These are phyloP conservation scores for Aureobasidium lini DNA, from an alignment of 2,329 filamentous ascomycete genomes.

Conservation along the genomic window DNA sequence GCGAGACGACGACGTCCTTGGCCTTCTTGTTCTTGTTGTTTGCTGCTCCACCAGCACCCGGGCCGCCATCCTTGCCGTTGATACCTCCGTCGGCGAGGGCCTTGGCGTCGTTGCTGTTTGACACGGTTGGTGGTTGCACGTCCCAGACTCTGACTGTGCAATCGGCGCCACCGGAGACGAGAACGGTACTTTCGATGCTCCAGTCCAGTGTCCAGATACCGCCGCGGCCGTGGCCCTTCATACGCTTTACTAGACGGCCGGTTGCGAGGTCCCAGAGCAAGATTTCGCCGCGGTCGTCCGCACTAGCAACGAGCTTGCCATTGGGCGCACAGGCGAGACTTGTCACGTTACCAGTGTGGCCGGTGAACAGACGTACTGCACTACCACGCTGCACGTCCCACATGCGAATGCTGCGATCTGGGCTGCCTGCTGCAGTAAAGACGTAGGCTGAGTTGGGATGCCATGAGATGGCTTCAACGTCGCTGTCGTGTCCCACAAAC, in stretches of 20 bases:
- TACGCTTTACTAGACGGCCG: slow-evolving; percentile 79
- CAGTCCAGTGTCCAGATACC: slow-evolving; percentile 92
- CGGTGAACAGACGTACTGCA: slow-evolving; percentile 84
- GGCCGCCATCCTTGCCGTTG: slow-evolving; percentile 45
- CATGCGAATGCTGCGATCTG: slow-evolving; percentile 93
- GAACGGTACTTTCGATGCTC: slow-evolving; percentile 82
- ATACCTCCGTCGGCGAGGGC: slow-evolving; percentile 39
- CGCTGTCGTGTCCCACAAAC: slow-evolving; percentile 85
- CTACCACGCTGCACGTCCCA: slow-evolving; percentile 87
- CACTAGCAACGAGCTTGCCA: slow-evolving; percentile 84
- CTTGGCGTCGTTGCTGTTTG: slow-evolving; percentile 35
- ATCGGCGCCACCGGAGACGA: slow-evolving; percentile 86
- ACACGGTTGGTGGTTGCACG: slow-evolving; percentile 51
- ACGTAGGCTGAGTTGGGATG: slow-evolving; percentile 91
- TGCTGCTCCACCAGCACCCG: slow-evolving; percentile 35
- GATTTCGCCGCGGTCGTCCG: slow-evolving; percentile 81
- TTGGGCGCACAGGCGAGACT: slow-evolving; percentile 78
- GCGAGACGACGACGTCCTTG: slow-evolving; percentile 83
- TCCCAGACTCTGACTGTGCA: slow-evolving; percentile 94
- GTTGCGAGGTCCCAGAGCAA: slow-evolving; percentile 91
- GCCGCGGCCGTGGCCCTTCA: slow-evolving; percentile 86
- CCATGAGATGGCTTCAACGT: slow-evolving; percentile 87
- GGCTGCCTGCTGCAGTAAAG: slow-evolving; percentile 70
- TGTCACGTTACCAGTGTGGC: slow-evolving; percentile 81
- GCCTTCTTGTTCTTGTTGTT: slow-evolving; percentile 57